These are phyloP conservation scores for Acacia concinna DNA, from an alignment of 331 rosid species.

Conservation along the genomic window DNA sequence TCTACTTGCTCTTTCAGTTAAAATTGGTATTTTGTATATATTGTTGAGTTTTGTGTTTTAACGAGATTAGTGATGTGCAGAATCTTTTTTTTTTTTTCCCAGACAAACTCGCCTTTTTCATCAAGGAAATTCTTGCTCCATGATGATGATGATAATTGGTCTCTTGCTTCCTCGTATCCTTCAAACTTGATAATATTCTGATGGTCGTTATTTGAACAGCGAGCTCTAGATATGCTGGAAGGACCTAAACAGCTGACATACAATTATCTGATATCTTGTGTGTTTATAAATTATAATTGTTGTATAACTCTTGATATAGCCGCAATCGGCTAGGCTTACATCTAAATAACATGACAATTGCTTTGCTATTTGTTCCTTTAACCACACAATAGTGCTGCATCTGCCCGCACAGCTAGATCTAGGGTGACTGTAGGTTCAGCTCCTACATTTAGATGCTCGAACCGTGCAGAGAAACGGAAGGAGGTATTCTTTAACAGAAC, in stretches of 20 bases:
- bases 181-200: constrained; percentile 21
- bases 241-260: constrained; percentile 15
- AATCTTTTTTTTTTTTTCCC: constrained; percentile 24
- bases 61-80: constrained; percentile 30
- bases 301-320: constrained; percentile 19
- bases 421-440: constrained; percentile 89
- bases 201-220: constrained; percentile 25
- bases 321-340: constrained; percentile 11
- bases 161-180: constrained; percentile 93
- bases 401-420: constrained; percentile 60
- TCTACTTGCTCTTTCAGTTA: constrained; percentile 13
- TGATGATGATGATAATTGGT: constrained; percentile 84
- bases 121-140: constrained; percentile 47
- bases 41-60: constrained; percentile 10
- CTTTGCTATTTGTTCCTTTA: constrained; percentile 49
- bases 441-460: constrained; percentile 60
- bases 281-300: constrained; percentile 6
- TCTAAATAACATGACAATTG: constrained; percentile 2
- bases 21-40: constrained; percentile 15
- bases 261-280: neutral
- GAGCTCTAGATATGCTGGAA: constrained; percentile 15
- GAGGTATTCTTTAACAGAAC: constrained; percentile 61
- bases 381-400: constrained; percentile 60
- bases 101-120: constrained; percentile 74
- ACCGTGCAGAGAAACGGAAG: constrained; percentile 86